Conservation (phyloP, 192 early-diverging fungal species). For the Backusella psychrophila region DNA sequence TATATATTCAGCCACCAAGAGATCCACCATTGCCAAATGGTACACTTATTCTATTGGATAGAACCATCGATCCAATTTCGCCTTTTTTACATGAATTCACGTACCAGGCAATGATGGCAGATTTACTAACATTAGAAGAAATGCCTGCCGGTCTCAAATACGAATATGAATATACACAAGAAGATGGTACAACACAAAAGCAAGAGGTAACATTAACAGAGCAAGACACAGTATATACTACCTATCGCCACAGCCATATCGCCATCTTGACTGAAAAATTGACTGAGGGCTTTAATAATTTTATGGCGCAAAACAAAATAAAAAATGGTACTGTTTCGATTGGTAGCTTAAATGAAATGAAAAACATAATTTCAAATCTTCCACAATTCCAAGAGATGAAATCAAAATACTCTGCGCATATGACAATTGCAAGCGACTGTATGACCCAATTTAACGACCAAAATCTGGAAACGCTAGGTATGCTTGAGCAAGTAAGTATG, state of each 20-base stretch:
- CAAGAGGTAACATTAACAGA: conserved; percentile 67
- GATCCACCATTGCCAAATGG: conserved; percentile 58
- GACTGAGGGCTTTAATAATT: conserved; percentile 71
- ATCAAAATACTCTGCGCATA: conserved; percentile 78
- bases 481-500: conserved; percentile 71
- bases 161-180: conserved; percentile 49
- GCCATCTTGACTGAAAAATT: conserved; percentile 75
- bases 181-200: conserved; percentile 41
- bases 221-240: conserved; percentile 73
- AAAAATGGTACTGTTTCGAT: conserved; percentile 23
- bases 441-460: conserved; percentile 70
- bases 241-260: conserved; percentile 80
- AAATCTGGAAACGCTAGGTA: conserved; percentile 65
- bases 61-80: conserved; percentile 85
- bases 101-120: conserved; percentile 98
- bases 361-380: conserved; percentile 76
- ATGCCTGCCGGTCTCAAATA: conserved; percentile 57
- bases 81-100: conserved; percentile 98
- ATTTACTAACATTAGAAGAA: conserved; percentile 73
- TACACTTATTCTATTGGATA: conserved; percentile 87
- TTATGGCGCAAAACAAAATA: conserved; percentile 77
- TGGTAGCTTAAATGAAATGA: conserved; percentile 74
- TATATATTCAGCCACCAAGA: conserved; percentile 35
- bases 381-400: conserved; percentile 90
- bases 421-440: conserved; percentile 84